phyloP scores from a whole-genome alignment of 2,329 filamentous ascomycete species.

The Apiospora saccharicola region DNA sequence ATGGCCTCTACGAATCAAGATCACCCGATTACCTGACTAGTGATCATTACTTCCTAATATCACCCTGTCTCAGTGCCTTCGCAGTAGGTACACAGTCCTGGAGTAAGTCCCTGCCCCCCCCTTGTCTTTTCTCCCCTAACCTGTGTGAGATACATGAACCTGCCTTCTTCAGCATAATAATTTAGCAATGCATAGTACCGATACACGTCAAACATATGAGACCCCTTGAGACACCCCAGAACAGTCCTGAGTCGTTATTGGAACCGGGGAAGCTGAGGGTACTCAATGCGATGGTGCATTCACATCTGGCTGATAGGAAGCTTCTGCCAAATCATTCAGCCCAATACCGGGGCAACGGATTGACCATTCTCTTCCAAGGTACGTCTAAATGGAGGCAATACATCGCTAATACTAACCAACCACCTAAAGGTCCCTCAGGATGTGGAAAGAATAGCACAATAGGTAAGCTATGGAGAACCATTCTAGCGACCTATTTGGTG shows the following conservation, averaged over 20 bases:
- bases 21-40: not conserved
- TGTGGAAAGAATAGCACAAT: not conserved
- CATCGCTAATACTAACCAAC: not conserved
- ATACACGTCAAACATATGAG: not conserved
- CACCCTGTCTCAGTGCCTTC: slow-evolving; percentile 1
- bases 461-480: not conserved
- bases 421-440: not conserved
- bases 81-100: not conserved
- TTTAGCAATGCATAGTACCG: not conserved
- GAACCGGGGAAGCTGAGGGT: not conserved
- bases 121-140: not conserved
- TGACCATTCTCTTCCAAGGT: not conserved
- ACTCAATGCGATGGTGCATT: not conserved
- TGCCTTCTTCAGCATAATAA: not conserved
- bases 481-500: not conserved
- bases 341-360: not conserved
- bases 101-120: not conserved
- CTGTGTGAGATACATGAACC: too few species aligned
- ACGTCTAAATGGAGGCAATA: not conserved
- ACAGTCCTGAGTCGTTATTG: not conserved
- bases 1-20: not conserved
- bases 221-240: not conserved
- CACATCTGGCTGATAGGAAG: not conserved
- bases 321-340: not conserved
- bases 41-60: not conserved